Evolutionary conservation across 2,329 filamentous ascomycete species (phyloP).

Genomic region (Xylariaceae sp.): DNA sequence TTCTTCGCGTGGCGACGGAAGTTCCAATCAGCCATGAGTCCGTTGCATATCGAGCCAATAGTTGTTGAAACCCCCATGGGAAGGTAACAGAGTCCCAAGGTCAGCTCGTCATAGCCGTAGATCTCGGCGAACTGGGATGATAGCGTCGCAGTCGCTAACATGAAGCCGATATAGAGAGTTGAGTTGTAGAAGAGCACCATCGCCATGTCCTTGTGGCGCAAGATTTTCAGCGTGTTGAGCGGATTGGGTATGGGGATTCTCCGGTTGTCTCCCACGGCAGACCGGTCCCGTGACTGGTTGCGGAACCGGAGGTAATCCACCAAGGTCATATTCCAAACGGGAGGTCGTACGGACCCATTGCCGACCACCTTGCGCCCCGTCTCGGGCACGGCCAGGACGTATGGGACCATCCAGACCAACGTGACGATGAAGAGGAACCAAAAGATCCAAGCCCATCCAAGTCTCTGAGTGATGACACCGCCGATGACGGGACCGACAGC

Average conservation of each 20-base stretch:
- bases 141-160: constrained; percentile 45
- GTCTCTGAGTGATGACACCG: constrained; percentile 53
- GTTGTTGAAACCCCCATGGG: constrained; percentile 46
- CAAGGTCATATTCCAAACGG: constrained; percentile 49
- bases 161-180: constrained; percentile 49
- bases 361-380: constrained; percentile 53
- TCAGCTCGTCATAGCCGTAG: constrained; percentile 42
- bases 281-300: constrained; percentile 25
- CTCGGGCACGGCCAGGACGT: constrained; percentile 50
- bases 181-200: constrained; percentile 45
- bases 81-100: constrained; percentile 47
- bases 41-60: constrained; percentile 43
- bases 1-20: constrained; percentile 59
- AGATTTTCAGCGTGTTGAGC: constrained; percentile 43
- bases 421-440: constrained; percentile 58
- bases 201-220: constrained; percentile 49
- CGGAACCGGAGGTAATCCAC: constrained; percentile 39
- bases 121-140: constrained; percentile 43
- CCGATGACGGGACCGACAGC: constrained; percentile 56
- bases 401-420: constrained; percentile 43
- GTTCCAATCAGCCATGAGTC: constrained; percentile 57
- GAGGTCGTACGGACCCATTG: constrained; percentile 53
- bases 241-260: constrained; percentile 50
- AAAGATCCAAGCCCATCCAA: constrained; percentile 62
- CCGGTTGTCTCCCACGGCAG: constrained; percentile 27